These are phyloP conservation scores for Pyropia yezoensis DNA, from an alignment of 23 red algal genomes.

Conservation along the genomic window DNA sequence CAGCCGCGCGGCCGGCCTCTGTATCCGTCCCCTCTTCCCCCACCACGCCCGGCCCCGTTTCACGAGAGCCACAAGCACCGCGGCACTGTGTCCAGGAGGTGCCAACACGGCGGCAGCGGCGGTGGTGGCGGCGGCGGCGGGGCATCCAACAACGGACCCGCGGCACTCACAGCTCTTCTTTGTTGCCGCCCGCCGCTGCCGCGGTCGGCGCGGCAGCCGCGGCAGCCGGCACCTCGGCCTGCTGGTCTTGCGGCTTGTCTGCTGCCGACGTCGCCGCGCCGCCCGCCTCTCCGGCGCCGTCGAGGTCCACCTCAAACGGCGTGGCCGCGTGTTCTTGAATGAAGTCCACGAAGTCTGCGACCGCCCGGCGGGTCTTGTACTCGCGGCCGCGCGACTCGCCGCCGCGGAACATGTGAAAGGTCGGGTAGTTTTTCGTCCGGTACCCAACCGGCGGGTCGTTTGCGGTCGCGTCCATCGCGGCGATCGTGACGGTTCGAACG, in stretches of 20 bases:
- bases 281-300: neutral
- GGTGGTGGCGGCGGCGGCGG: no score
- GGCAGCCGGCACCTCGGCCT: neutral
- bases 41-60: no score
- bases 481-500: constrained; percentile 17
- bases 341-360: constrained; percentile 24
- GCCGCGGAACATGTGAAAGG: constrained; percentile 34
- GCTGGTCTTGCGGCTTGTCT: neutral
- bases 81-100: no score
- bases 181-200: no score
- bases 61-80: no score
- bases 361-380: constrained; percentile 13
- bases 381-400: constrained; percentile 7
- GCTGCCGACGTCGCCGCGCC: neutral
- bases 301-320: constrained; percentile 3
- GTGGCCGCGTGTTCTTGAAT: constrained; percentile 17
- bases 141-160: no score
- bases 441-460: constrained; percentile 39
- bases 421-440: constrained; percentile 34
- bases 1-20: no score
- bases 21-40: no score
- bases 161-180: no score
- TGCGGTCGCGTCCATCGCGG: constrained; percentile 47
- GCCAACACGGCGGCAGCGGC: no score
- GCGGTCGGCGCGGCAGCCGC: no score